phyloP scores from a whole-genome alignment of 225 moss, liverwort and hornwort species.

The Physcomitrium patens region DNA sequence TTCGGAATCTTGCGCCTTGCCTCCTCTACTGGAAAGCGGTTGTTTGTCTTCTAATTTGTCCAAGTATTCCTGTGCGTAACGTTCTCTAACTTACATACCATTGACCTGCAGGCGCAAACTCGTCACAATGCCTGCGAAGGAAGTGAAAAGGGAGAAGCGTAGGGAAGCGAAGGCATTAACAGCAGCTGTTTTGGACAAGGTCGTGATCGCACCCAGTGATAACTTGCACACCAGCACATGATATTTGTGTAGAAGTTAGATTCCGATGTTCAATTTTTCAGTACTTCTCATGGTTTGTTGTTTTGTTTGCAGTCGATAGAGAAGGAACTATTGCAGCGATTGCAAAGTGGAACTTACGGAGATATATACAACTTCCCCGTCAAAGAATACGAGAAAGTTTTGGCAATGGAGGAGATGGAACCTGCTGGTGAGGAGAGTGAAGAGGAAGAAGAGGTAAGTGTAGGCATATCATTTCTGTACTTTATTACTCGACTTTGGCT shows the following conservation, averaged over 20 bases:
- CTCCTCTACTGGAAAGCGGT: not conserved
- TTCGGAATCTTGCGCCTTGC: not conserved
- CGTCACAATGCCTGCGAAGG: constrained; percentile 92
- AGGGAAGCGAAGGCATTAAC: constrained; percentile 82
- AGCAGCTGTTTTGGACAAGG: constrained; percentile 83
- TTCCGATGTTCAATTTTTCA: not conserved
- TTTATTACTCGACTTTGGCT: not conserved
- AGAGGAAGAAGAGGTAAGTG: constrained; percentile 51
- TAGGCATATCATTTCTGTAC: not conserved
- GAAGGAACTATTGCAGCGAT: constrained; percentile 76
- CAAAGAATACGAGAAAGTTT: constrained; percentile 81
- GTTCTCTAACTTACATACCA: not conserved
- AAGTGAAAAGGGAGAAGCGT: constrained; percentile 71
- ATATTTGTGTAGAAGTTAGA: not conserved
- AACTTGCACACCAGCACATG: not conserved
- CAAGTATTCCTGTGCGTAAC: not conserved
- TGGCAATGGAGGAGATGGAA: constrained; percentile 89
- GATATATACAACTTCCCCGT: constrained; percentile 87
- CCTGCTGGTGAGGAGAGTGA: constrained; percentile 57
- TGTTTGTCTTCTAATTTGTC: not conserved
- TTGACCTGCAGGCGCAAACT: constrained; percentile 69
- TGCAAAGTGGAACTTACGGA: constrained; percentile 80
- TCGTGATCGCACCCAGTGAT: constrained; percentile 11
- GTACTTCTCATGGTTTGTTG: constrained; percentile 16
- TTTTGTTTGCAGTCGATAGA: constrained; percentile 67